Conservation (phyloP, 202 grass and related monocot species). For the Zizania palustris region DNA sequence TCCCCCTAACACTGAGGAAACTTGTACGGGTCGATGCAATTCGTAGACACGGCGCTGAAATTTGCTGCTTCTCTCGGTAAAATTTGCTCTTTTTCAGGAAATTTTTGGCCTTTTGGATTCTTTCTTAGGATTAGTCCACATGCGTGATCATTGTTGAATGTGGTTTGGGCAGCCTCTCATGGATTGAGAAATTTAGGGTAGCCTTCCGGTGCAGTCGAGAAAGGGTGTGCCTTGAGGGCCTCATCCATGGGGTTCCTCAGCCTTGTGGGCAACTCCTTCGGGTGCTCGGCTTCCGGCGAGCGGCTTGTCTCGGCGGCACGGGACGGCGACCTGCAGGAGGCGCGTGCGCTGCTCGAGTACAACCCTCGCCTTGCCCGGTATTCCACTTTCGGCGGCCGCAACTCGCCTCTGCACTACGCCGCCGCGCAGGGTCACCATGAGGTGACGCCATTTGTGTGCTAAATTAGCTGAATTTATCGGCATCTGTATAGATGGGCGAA, state of each 20-base stretch:
- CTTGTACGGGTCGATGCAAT: neutral
- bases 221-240: constrained; percentile 25
- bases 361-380: constrained; percentile 80
- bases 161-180: constrained; percentile 2
- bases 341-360: constrained; percentile 77
- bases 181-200: constrained; percentile 30
- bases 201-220: constrained; percentile 9
- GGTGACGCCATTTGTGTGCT: constrained; percentile 45
- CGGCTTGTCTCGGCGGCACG: constrained; percentile 90
- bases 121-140: neutral
- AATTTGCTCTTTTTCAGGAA: constrained; percentile 7
- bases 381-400: constrained; percentile 82
- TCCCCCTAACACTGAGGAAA: neutral
- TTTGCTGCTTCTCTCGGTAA: neutral
- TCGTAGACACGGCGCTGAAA: neutral
- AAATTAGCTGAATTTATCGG: neutral
- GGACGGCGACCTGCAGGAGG: constrained; percentile 87
- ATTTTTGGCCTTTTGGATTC: constrained; percentile 13
- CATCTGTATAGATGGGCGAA: constrained; percentile 16
- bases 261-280: constrained; percentile 90
- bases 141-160: constrained; percentile 31
- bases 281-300: constrained; percentile 91
- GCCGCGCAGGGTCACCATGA: constrained; percentile 86
- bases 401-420: constrained; percentile 86
- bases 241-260: constrained; percentile 82